Base-by-base conservation (phyloP, 2,329 filamentous ascomycete species). In the Apiospora hydei region DNA sequence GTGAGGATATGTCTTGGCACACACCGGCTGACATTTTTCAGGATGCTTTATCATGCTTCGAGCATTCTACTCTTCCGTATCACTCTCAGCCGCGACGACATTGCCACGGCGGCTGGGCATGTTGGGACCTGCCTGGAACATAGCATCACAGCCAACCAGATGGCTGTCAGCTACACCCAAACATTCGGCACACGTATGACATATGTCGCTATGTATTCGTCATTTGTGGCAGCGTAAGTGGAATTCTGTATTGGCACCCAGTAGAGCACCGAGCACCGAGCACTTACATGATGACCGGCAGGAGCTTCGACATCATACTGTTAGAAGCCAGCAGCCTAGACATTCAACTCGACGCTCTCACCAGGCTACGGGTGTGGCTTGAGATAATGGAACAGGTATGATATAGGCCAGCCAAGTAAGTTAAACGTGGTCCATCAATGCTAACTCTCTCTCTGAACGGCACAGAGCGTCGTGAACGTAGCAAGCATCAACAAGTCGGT, bases 151-250 rank as follows among this genome's bases (percentile, higher is more conserved):
- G 66, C 66, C 66, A 67, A 67, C 44, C 41, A 44, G 14, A 67
- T 67, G 66, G 66, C 66, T 0, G 66, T 30, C 66, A 67, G 44
- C 14, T 67, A 67, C 21, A 67, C 66, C 14, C 66, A 21, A 26
- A 67, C 41, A 7, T 67, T 67, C 30, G 66, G 66, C n/a, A 44
- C 66, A 26, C 66, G 66, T 5, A 67, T 67, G 66, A 67, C 66
- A 18, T 67, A 67, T 30, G 66, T 67, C 18, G 66, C 66, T 41
- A 46, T 67, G 66, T 67, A 67, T 30, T 67, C 66, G 5, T 67
- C 66, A 13, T 67, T 67, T 30, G 66, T 67, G n/a, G 66, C 66
- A 44, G 41, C 66, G 66, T 67, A 34, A 46, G 66, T 67, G n/a
- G n/a, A 14, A 18, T 30, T 47, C 7, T 21, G n/a, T 67, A 2